These are phyloP conservation scores for Starmera quercuum DNA, from an alignment of 805 yeast genomes.

Conservation along the genomic window DNA sequence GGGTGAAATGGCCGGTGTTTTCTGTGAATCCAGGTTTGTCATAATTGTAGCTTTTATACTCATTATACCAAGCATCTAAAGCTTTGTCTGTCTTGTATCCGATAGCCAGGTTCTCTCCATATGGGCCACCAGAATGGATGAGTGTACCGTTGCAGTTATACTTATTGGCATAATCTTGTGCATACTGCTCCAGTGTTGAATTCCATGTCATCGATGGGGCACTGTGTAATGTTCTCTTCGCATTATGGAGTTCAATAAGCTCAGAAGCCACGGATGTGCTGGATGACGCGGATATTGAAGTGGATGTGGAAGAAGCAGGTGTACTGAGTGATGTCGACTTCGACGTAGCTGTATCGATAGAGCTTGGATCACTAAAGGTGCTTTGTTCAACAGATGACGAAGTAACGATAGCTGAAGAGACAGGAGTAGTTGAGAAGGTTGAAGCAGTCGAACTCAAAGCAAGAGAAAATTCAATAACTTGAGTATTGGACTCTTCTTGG, in stretches of 20 bases:
- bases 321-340: background rate
- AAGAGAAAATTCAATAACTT: too few relatives aligned
- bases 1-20: slow-evolving; percentile 73
- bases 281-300: background rate
- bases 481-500: too few relatives aligned
- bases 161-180: slow-evolving; percentile 45
- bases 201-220: slow-evolving; percentile 52
- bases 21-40: slow-evolving; percentile 36
- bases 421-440: background rate
- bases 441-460: slow-evolving; percentile 5
- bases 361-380: background rate
- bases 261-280: slow-evolving; percentile 3
- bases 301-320: background rate
- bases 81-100: slow-evolving; percentile 57
- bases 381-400: background rate
- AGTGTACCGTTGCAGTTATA: slow-evolving; percentile 52
- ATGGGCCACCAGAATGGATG: slow-evolving; percentile 56
- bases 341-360: background rate
- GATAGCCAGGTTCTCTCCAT: slow-evolving; percentile 79
- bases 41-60: slow-evolving; percentile 46
- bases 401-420: background rate
- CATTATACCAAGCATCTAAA: slow-evolving; percentile 72
- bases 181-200: slow-evolving; percentile 40
- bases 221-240: slow-evolving; percentile 43
- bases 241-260: slow-evolving; percentile 52